phyloP scores from a whole-genome alignment of 2,329 filamentous ascomycete species.

The Aspergillus ustus region DNA sequence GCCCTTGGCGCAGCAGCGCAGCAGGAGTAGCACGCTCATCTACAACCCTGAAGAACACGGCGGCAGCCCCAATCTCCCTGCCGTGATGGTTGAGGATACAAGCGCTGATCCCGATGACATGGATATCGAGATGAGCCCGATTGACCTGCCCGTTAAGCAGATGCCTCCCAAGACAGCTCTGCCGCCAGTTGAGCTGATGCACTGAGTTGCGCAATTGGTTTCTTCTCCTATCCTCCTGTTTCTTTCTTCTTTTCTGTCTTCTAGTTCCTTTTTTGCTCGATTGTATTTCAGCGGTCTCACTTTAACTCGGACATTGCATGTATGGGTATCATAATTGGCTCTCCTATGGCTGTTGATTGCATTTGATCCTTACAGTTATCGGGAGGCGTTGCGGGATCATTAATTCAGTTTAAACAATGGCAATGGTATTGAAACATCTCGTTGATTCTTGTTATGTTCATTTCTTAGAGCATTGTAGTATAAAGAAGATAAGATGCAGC shows the following conservation, averaged over 20 bases:
- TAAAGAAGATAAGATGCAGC: background rate
- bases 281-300: slow-evolving; percentile 17
- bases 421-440: slow-evolving; percentile 1
- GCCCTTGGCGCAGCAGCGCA: slow-evolving; percentile 42
- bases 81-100: slow-evolving; percentile 68
- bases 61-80: slow-evolving; percentile 62
- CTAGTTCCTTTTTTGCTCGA: background rate
- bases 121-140: slow-evolving; percentile 48
- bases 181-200: slow-evolving; percentile 63
- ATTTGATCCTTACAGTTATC: slow-evolving; percentile 8
- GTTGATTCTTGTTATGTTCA: background rate
- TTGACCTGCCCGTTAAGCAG: slow-evolving; percentile 50
- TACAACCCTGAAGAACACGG: slow-evolving; percentile 68
- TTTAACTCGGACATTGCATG: slow-evolving; percentile 2
- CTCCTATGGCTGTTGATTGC: slow-evolving; percentile 1
- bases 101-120: slow-evolving; percentile 52
- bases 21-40: slow-evolving; percentile 63
- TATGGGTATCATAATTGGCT: slow-evolving; percentile 2
- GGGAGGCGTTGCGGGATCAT: slow-evolving; percentile 12
- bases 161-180: slow-evolving; percentile 57
- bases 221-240: background rate
- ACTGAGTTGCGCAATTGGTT: slow-evolving; percentile 28
- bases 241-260: background rate
- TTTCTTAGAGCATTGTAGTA: background rate
- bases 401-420: background rate